A percentile compares a stretch with the other conserved stretches of the same genome.
Evolutionary conservation across 2,329 filamentous ascomycete genomes (phyloP).

Genomic region (Lecanicillium sp.): DNA sequence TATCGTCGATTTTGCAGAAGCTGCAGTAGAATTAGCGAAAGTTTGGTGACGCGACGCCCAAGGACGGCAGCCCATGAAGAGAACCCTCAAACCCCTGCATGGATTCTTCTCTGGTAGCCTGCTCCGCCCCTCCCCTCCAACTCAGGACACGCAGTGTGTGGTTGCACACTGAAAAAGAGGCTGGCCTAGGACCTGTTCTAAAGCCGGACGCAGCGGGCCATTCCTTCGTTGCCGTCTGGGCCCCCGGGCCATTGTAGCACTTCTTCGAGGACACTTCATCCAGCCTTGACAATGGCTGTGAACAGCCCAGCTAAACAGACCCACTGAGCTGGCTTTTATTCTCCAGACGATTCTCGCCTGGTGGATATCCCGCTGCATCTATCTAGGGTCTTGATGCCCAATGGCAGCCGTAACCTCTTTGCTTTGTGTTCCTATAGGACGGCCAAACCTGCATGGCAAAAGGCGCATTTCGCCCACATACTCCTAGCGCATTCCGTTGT

Average conservation of each 20-base stretch:
- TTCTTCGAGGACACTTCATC: constrained; percentile 4
- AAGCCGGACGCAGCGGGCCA: constrained; percentile 7
- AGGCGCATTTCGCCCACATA: constrained; percentile 7
- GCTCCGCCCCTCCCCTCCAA: neutral
- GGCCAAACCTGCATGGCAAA: constrained; percentile 4
- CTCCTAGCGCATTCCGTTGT: too few species aligned
- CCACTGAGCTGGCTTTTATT: too few species aligned
- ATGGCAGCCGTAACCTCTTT: constrained; percentile 17
- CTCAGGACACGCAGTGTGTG: neutral
- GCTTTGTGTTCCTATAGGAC: constrained; percentile 6
- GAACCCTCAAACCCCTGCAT: too few species aligned
- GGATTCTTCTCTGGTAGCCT: too few species aligned
- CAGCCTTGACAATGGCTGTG: too few species aligned
- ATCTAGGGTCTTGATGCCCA: constrained; percentile 20
- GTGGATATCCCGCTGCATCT: too few species aligned
- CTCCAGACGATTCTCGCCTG: too few species aligned
- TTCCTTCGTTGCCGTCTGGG: constrained; percentile 7
- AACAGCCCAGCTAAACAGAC: too few species aligned
- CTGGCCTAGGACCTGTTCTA: constrained; percentile 3
- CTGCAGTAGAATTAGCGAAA: too few species aligned
- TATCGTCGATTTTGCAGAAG: too few species aligned
- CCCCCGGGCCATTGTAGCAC: constrained; percentile 9
- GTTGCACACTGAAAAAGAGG: constrained; percentile 1
- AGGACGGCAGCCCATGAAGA: too few species aligned
- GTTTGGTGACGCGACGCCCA: too few species aligned